phyloP scores from a whole-genome alignment of 1,139 yeast genomes.

The Saccharomyces hybrid region DNA sequence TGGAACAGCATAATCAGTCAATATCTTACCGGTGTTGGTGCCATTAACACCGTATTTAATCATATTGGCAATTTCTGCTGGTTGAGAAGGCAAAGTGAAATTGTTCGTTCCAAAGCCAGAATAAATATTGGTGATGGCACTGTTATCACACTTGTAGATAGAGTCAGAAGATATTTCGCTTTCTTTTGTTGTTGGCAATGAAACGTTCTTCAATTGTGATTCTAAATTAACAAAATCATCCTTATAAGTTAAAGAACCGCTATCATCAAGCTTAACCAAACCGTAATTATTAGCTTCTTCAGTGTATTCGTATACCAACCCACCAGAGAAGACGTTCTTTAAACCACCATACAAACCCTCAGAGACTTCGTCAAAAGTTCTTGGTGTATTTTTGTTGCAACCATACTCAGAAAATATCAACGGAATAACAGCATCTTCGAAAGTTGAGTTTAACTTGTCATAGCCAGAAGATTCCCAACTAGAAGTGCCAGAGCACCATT shows the following conservation, averaged over 20 bases:
- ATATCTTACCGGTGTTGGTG: constrained; percentile 43
- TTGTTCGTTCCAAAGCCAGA: constrained; percentile 37
- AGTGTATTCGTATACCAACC: constrained; percentile 69
- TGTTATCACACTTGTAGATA: constrained; percentile 49
- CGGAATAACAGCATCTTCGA: constrained; percentile 58
- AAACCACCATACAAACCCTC: constrained; percentile 49
- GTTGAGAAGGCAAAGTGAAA: constrained; percentile 40
- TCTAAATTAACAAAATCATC: constrained; percentile 53
- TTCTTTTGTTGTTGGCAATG: constrained; percentile 39
- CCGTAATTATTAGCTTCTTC: constrained; percentile 67
- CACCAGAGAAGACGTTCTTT: constrained; percentile 59
- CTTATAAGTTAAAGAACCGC: constrained; percentile 39
- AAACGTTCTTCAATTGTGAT: constrained; percentile 39
- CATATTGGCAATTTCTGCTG: constrained; percentile 36
- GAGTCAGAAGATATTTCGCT: constrained; percentile 32
- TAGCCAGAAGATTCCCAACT: constrained; percentile 68
- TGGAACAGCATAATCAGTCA: constrained; percentile 35
- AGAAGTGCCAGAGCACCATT: constrained; percentile 78
- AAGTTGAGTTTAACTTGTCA: constrained; percentile 49
- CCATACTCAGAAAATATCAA: constrained; percentile 83
- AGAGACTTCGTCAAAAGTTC: constrained; percentile 66
- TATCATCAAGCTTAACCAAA: constrained; percentile 47
- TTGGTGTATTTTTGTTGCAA: constrained; percentile 55
- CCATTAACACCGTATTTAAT: constrained; percentile 48
- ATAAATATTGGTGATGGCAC: constrained; percentile 36